Percentiles rank a stretch among this genome's conserved stretches.
Evolutionary conservation across 75 land plant species (phyloP).

Genomic region (Cunninghamia lanceolata): DNA sequence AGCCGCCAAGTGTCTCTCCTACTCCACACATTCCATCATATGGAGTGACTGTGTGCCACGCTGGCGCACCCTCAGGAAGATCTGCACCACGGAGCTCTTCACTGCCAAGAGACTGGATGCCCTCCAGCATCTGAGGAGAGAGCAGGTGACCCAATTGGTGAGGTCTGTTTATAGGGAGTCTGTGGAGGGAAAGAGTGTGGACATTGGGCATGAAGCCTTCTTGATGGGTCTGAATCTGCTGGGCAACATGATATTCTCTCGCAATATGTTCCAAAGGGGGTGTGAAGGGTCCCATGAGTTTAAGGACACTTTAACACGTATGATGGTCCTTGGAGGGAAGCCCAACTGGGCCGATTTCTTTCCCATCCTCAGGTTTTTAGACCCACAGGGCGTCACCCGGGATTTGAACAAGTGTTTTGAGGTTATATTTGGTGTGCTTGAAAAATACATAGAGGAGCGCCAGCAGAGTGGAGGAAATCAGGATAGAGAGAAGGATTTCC

Average conservation of each 20-base stretch:
- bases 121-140: constrained; percentile 13
- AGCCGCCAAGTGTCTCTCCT: constrained; percentile 22
- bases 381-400: constrained; percentile 24
- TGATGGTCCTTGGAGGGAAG: constrained; percentile 29
- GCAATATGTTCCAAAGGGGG: constrained; percentile 22
- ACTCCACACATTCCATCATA: constrained; percentile 12
- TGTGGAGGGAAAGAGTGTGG: background rate
- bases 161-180: too few relatives aligned
- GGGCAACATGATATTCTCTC: constrained; percentile 34
- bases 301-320: constrained; percentile 14
- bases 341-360: constrained; percentile 44
- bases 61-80: constrained; percentile 46
- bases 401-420: background rate
- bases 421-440: constrained; percentile 12
- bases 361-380: constrained; percentile 27
- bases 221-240: constrained; percentile 33
- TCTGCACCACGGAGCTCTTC: constrained; percentile 44
- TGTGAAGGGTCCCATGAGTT: constrained; percentile 22
- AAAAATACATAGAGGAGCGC: constrained; percentile 13
- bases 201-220: constrained; percentile 24
- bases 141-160: constrained; percentile 3
- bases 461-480: background rate
- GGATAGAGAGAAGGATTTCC: constrained; percentile 16
- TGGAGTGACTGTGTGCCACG: constrained; percentile 38
- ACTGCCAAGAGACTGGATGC: constrained; percentile 29